Conservation (phyloP, 768 basidiomycete genomes). For the Lactifluus hygrophoroides region DNA sequence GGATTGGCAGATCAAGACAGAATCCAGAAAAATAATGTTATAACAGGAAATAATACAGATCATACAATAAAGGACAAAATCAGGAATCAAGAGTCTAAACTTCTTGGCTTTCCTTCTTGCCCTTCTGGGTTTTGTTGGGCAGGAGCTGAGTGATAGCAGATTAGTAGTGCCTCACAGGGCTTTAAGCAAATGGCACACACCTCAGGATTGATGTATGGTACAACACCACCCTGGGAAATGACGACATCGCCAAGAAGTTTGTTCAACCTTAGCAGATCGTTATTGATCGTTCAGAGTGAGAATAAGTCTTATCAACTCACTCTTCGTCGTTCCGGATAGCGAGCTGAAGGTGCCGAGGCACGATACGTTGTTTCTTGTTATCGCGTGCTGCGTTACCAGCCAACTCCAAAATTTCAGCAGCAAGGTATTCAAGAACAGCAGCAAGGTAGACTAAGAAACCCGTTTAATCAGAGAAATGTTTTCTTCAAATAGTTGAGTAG, state of each 20-base stretch:
- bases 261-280: conserved; percentile 62
- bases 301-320: conserved; percentile 33
- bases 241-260: conserved; percentile 72
- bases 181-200: conserved; percentile 23
- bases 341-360: conserved; percentile 89
- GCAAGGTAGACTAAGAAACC: conserved; percentile 68
- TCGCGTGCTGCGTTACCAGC: conserved; percentile 86
- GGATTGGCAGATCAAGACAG: background rate
- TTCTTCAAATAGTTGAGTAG: background rate
- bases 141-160: conserved; percentile 25
- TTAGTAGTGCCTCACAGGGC: background rate
- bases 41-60: conserved; percentile 17
- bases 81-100: conserved; percentile 9
- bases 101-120: conserved; percentile 44
- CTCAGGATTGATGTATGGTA: conserved; percentile 69
- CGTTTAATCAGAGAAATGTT: conserved; percentile 6
- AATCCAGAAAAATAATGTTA: conserved; percentile 19
- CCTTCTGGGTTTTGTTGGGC: conserved; percentile 42
- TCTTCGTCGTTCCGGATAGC: conserved; percentile 94
- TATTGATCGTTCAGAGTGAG: too few relatives aligned
- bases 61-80: conserved; percentile 18
- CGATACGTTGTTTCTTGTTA: conserved; percentile 94
- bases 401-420: conserved; percentile 89
- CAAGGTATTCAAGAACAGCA: conserved; percentile 86
- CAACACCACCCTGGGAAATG: conserved; percentile 93